A percentile compares a stretch with the other conserved stretches of the same genome.
Conservation (phyloP, 2,329 filamentous ascomycete species). For the Tolypocladium guangdongense region DNA sequence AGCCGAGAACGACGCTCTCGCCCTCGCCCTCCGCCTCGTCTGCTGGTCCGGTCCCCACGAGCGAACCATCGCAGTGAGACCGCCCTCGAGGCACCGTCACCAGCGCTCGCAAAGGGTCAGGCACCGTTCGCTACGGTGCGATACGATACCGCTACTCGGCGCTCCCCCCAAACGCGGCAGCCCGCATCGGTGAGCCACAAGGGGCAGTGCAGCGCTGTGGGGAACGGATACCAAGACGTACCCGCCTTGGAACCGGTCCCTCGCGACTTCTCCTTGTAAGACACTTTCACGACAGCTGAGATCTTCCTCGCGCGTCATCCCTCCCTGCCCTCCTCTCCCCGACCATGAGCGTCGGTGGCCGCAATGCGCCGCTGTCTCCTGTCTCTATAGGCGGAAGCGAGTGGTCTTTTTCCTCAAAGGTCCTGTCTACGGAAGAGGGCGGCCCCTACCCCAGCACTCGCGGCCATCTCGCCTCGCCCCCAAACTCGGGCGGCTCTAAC, state of each 20-base stretch:
- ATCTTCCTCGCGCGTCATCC: slow-evolving; percentile 12
- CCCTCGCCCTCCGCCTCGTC: not conserved
- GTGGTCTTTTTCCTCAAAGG: slow-evolving; percentile 59
- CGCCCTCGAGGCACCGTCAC: not conserved
- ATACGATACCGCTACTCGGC: not conserved
- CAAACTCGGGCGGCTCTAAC: slow-evolving; percentile 53
- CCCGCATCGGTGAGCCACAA: slow-evolving; percentile 4
- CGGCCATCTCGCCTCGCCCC: slow-evolving; percentile 56
- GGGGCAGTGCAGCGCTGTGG: slow-evolving; percentile 8
- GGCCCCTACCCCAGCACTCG: slow-evolving; percentile 41
- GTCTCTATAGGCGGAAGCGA: slow-evolving; percentile 76
- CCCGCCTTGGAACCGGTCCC: not conserved
- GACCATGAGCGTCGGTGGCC: slow-evolving; percentile 53
- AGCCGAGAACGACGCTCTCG: not conserved
- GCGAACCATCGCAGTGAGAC: not conserved
- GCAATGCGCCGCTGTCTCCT: slow-evolving; percentile 69
- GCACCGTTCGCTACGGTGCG: not conserved
- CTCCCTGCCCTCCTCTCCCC: slow-evolving; percentile 11
- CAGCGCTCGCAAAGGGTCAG: not conserved
- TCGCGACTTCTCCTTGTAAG: not conserved
- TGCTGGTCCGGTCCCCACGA: not conserved
- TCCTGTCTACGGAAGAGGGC: slow-evolving; percentile 44
- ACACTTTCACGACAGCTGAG: not conserved
- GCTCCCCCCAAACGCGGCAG: not conserved
- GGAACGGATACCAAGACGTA: slow-evolving; percentile 5